These are phyloP conservation scores for Craterostigma plantagineum DNA, from an alignment of 257 asterid genomes.

Conservation along the genomic window DNA sequence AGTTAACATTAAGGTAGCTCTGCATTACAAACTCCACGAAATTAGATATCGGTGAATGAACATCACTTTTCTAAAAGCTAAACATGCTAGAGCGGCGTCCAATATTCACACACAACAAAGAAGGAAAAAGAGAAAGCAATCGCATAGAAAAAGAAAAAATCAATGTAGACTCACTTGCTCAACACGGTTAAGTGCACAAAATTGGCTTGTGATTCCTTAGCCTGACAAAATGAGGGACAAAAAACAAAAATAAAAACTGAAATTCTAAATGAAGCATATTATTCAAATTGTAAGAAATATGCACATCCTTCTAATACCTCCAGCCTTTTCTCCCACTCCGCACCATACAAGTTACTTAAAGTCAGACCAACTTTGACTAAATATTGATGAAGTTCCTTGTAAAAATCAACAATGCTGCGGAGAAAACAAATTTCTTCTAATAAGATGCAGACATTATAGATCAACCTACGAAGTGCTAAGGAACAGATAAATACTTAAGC, in stretches of 20 bases:
- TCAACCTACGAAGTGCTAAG: constrained; percentile 1
- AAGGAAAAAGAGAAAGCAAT: background rate
- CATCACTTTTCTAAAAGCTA: background rate
- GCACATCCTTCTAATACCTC: constrained; percentile 34
- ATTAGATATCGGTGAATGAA: too few relatives aligned
- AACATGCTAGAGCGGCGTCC: too few relatives aligned
- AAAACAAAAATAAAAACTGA: background rate
- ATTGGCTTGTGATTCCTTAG: constrained; percentile 73
- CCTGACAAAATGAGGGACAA: constrained; percentile 23
- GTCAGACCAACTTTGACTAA: constrained; percentile 63
- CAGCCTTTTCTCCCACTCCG: constrained; percentile 80
- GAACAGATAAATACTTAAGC: constrained; percentile 42
- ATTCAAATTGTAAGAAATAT: constrained; percentile 8
- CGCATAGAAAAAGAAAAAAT: background rate
- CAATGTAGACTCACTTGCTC: constrained; percentile 58
- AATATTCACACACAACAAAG: constrained; percentile 5
- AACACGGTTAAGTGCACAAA: constrained; percentile 58
- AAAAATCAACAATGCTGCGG: constrained; percentile 61
- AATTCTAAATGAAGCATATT: background rate
- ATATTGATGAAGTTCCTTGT: constrained; percentile 72
- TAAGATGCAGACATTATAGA: background rate
- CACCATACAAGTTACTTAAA: constrained; percentile 47
- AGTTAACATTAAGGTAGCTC: background rate
- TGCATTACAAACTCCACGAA: background rate
- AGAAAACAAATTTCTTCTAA: constrained; percentile 7